Conservation (phyloP, 495 filamentous ascomycete genomes). For the Penicillium verhagenii region DNA sequence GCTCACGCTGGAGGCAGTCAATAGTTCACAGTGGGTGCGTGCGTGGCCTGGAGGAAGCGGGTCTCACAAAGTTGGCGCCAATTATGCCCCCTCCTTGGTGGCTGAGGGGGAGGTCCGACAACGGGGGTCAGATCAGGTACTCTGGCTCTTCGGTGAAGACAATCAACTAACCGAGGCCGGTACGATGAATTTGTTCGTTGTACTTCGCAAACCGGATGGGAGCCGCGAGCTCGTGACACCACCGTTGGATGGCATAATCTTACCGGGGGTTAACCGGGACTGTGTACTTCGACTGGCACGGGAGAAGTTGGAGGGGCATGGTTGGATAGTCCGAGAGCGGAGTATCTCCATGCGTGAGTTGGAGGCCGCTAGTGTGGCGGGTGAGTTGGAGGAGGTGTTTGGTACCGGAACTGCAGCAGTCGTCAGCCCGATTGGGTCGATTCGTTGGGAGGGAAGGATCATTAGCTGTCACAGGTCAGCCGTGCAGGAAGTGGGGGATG, state of each 20-base stretch:
- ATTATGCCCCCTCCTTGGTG: constrained; percentile 26
- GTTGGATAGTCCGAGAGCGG: constrained; percentile 56
- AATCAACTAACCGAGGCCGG: constrained; percentile 83
- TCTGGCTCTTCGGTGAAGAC: constrained; percentile 53
- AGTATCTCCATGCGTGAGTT: constrained; percentile 76
- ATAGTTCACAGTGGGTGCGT: constrained; percentile 10
- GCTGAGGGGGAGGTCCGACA: constrained; percentile 11
- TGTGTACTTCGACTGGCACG: constrained; percentile 71
- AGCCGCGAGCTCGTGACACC: constrained; percentile 75
- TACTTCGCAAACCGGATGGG: constrained; percentile 55
- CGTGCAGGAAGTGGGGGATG: constrained; percentile 63
- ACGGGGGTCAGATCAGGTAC: constrained; percentile 25
- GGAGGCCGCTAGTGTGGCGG: constrained; percentile 67
- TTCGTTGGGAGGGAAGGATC: constrained; percentile 67
- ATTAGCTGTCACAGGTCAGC: constrained; percentile 65
- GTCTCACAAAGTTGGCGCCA: constrained; percentile 26
- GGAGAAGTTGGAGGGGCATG: constrained; percentile 57
- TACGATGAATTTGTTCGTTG: constrained; percentile 86
- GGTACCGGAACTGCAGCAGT: constrained; percentile 73
- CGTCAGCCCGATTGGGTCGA: constrained; percentile 63
- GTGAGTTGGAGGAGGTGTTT: constrained; percentile 76
- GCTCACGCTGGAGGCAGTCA: constrained; percentile 9
- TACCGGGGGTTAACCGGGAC: constrained; percentile 79
- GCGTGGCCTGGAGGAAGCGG: constrained; percentile 29
- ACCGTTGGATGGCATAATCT: constrained; percentile 81